A percentile compares a stretch with the other conserved stretches of the same genome.
Evolutionary conservation across 495 filamentous ascomycete species (phyloP).

Genomic region (Aspergillus saccharolyticus): DNA sequence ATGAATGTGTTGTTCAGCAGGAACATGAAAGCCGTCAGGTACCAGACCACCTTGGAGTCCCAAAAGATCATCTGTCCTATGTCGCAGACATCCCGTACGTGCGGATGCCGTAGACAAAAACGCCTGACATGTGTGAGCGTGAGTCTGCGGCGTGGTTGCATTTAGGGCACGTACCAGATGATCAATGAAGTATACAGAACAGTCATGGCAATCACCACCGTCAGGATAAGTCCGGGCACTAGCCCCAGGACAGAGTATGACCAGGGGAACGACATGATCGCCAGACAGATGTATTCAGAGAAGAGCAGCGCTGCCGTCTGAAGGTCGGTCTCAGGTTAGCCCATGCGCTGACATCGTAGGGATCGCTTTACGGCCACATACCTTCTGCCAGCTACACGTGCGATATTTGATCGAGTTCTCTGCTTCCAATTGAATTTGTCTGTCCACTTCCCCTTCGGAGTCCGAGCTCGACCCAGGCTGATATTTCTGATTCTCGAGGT

Average conservation of each 20-base stretch:
- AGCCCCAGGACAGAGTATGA: slow-evolving; percentile 82
- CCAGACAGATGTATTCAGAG: slow-evolving; percentile 88
- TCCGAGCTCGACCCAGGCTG: slow-evolving; percentile 24
- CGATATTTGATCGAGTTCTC: slow-evolving; percentile 78
- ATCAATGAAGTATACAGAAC: slow-evolving; percentile 84
- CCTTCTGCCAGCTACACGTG: slow-evolving; percentile 89
- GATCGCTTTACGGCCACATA: slow-evolving; percentile 21
- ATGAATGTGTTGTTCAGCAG: slow-evolving; percentile 89
- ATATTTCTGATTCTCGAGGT: slow-evolving; percentile 30
- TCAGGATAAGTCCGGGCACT: slow-evolving; percentile 81
- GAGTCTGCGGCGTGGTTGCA: not conserved
- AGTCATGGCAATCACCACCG: slow-evolving; percentile 63
- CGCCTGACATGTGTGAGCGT: slow-evolving; percentile 44
- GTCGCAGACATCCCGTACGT: slow-evolving; percentile 85
- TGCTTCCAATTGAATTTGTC: slow-evolving; percentile 75
- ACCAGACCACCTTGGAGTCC: slow-evolving; percentile 74
- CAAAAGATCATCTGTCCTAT: slow-evolving; percentile 87
- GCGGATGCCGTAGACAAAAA: slow-evolving; percentile 81
- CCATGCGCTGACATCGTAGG: not conserved
- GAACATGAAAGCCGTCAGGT: slow-evolving; percentile 81
- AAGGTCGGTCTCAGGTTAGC: slow-evolving; percentile 1
- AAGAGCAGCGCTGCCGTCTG: slow-evolving; percentile 83
- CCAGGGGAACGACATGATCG: slow-evolving; percentile 92
- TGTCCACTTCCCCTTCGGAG: slow-evolving; percentile 48
- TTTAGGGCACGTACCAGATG: slow-evolving; percentile 55